Conservation (phyloP, 2,329 filamentous ascomycete species). For the Fusarium vanettenii region DNA sequence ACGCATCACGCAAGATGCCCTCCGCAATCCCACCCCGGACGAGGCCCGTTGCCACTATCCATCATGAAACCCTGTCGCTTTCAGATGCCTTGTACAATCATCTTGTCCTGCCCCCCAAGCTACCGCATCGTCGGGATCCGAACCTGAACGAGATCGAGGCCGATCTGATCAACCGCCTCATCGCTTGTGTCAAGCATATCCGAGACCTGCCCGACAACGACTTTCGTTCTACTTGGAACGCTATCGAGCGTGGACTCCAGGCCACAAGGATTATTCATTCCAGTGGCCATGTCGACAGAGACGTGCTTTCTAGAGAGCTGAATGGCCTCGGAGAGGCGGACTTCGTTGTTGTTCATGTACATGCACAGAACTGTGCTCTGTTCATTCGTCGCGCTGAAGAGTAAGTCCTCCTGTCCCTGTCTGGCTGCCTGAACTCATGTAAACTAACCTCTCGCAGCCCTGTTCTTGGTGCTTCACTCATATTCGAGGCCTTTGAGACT, state of each 20-base stretch:
- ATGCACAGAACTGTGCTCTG: constrained; percentile 48
- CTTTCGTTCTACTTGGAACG: constrained; percentile 24
- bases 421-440: neutral
- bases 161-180: constrained; percentile 21
- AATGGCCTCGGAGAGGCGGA: constrained; percentile 20
- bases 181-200: constrained; percentile 28
- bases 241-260: constrained; percentile 30
- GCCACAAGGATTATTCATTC: constrained; percentile 33
- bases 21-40: neutral
- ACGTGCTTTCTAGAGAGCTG: constrained; percentile 29
- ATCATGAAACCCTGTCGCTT: constrained; percentile 16
- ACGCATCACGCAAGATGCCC: neutral
- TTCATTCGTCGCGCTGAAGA: constrained; percentile 43
- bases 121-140: constrained; percentile 36
- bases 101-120: constrained; percentile 35
- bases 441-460: constrained; percentile 27
- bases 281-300: constrained; percentile 29
- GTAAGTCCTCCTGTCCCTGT: constrained; percentile 29
- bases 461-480: constrained; percentile 44
- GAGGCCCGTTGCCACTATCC: neutral
- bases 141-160: constrained; percentile 27
- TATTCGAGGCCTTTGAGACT: constrained; percentile 69
- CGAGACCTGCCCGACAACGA: constrained; percentile 27
- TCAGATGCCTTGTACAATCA: constrained; percentile 40
- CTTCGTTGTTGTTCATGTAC: constrained; percentile 34